Conservation (phyloP, 345 rosid species). For the Linum trigynum region DNA sequence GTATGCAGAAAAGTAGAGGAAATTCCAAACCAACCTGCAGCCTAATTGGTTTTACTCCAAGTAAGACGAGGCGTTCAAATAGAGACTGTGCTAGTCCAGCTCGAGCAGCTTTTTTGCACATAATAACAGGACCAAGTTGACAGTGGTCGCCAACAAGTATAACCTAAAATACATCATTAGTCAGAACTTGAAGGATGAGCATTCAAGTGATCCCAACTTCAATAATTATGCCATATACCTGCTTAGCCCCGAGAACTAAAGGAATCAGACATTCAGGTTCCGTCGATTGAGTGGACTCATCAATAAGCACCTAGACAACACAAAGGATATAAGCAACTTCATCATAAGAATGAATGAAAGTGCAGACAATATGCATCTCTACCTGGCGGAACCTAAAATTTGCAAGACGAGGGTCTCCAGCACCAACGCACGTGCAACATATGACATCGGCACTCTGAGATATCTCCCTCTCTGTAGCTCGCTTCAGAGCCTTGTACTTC, state of each 20-base stretch:
- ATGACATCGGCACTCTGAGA: conserved; percentile 99
- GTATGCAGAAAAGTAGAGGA: neutral
- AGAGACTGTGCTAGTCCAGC: conserved; percentile 98
- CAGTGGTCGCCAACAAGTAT: conserved; percentile 99
- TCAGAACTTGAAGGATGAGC: conserved; percentile 7
- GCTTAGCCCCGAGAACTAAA: conserved; percentile 93
- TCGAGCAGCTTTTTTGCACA: conserved; percentile 99
- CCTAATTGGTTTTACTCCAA: conserved; percentile 96
- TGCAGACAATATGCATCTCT: conserved; percentile 3
- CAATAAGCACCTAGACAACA: conserved; percentile 76
- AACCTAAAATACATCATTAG: conserved; percentile 38
- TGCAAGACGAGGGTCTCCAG: conserved; percentile 95
- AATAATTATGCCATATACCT: conserved; percentile 38
- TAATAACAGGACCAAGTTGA: conserved; percentile 99
- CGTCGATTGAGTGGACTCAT: conserved; percentile 97
- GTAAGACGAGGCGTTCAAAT: conserved; percentile 92
- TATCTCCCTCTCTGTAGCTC: conserved; percentile 95
- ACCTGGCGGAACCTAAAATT: conserved; percentile 99
- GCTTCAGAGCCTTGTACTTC: conserved; percentile 91
- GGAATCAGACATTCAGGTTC: conserved; percentile 99
- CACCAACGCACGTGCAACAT: conserved; percentile 98
- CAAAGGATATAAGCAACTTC: conserved; percentile 15
- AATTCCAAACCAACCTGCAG: conserved; percentile 53
- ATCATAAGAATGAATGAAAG: conserved; percentile 1
- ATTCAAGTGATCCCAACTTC: neutral